Conservation (phyloP, 257 asterid genomes). For the Dorcoceras hygrometricum region DNA sequence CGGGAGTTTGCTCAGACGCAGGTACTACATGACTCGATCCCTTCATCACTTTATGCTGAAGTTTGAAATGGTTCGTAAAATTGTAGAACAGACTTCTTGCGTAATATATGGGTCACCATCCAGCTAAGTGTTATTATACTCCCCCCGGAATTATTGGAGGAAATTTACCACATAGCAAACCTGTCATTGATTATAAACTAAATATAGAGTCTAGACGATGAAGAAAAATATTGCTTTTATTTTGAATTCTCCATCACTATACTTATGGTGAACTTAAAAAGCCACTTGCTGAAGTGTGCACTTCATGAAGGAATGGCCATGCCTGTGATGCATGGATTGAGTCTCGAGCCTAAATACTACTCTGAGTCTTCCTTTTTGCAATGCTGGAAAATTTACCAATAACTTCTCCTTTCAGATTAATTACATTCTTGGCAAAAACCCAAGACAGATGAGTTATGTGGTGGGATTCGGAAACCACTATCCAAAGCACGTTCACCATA, state of each 20-base stretch:
- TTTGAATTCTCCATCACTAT: not conserved
- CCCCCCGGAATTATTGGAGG: no score
- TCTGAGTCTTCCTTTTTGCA: no score
- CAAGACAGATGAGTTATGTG: slow-evolving; percentile 89
- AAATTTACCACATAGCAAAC: not conserved
- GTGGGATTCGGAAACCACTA: slow-evolving; percentile 83
- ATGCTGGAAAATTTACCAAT: not conserved
- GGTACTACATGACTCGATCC: slow-evolving; percentile 51
- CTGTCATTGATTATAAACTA: not conserved
- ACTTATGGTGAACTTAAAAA: not conserved
- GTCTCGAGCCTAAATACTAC: not conserved
- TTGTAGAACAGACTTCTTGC: no score
- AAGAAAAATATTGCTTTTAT: not conserved
- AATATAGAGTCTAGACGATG: not conserved
- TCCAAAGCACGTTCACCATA: slow-evolving; percentile 87
- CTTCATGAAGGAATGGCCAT: not conserved
- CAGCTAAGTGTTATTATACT: no score
- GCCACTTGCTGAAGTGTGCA: not conserved
- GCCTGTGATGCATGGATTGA: not conserved
- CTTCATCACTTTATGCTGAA: no score
- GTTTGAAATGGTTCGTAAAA: no score
- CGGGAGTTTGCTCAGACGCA: slow-evolving; percentile 85
- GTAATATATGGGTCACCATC: no score
- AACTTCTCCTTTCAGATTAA: slow-evolving; percentile 54
- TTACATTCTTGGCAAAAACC: slow-evolving; percentile 89